These are phyloP conservation scores for Leishmania tropica DNA, from an alignment of 208 protist genomes.

Conservation along the genomic window DNA sequence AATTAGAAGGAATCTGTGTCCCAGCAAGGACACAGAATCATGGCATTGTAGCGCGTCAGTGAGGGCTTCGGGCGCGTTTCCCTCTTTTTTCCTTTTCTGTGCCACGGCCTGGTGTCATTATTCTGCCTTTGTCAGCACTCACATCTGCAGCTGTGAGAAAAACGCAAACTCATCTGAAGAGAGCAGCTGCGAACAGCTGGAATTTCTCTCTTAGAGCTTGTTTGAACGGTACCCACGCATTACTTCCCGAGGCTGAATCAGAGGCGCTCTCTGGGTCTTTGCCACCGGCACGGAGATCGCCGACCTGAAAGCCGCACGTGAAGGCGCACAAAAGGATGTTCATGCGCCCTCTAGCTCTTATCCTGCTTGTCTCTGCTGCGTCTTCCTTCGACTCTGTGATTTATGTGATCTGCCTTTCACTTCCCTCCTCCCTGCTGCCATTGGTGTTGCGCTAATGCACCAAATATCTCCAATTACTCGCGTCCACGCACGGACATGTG, in stretches of 20 bases:
- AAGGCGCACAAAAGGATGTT: not conserved
- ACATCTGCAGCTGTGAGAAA: not conserved
- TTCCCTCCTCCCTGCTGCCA: not conserved
- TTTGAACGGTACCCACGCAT: not conserved
- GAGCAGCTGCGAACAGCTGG: not conserved
- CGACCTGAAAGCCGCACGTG: too few relatives aligned
- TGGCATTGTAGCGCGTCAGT: not conserved
- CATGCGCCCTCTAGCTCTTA: not conserved
- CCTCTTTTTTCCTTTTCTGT: not conserved
- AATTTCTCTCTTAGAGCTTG: not conserved
- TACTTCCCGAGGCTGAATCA: too few relatives aligned
- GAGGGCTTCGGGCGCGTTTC: not conserved
- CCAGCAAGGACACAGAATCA: not conserved
- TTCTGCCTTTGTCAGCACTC: not conserved
- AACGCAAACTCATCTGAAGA: not conserved
- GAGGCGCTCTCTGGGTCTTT: too few relatives aligned
- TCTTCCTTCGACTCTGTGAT: not conserved
- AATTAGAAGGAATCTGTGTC: not conserved
- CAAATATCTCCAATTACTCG: not conserved
- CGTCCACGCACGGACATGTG: not conserved
- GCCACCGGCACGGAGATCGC: not conserved
- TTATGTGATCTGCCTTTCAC: not conserved
- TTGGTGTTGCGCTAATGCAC: not conserved
- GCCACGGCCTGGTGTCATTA: not conserved
- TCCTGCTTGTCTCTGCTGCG: not conserved